Percentiles rank a stretch among this genome's conserved stretches.
These are phyloP conservation scores for Neolentinus lepideus DNA, from an alignment of 1,284 basidiomycete genomes.

Conservation along the genomic window DNA sequence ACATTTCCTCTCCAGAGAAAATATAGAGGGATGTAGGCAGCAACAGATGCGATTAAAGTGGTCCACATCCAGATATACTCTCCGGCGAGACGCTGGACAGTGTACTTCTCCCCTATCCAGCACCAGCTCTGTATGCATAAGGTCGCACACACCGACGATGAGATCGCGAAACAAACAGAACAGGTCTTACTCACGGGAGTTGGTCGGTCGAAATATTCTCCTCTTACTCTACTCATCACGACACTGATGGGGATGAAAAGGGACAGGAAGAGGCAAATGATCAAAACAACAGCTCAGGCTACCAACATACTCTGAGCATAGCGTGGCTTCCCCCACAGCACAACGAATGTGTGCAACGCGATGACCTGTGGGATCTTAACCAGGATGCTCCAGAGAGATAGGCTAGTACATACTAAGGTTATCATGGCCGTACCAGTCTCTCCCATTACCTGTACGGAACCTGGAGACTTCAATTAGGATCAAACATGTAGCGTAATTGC, in stretches of 20 bases:
- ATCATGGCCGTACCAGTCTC: constrained; percentile 32
- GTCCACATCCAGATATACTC: constrained; percentile 41
- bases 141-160: constrained; percentile 5
- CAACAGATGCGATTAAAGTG: constrained; percentile 24
- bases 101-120: constrained; percentile 30
- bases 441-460: constrained; percentile 29
- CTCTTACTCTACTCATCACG: no score
- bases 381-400: constrained; percentile 4
- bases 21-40: constrained; percentile 30
- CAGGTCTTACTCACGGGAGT: no score
- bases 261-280: constrained; percentile 28
- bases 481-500: background rate
- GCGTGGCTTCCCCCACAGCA: constrained; percentile 26
- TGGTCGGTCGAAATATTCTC: no score
- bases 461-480: constrained; percentile 11
- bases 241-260: constrained; percentile 16
- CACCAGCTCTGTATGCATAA: constrained; percentile 30
- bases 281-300: constrained; percentile 19
- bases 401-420: constrained; percentile 23
- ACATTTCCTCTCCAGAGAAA: constrained; percentile 32
- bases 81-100: constrained; percentile 24
- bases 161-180: no score
- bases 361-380: constrained; percentile 18
- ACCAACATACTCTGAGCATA: constrained; percentile 12
- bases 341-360: constrained; percentile 28